Percentiles rank a stretch among this genome's conserved stretches.
These are phyloP conservation scores for Eutypa lata DNA, from an alignment of 2,329 filamentous ascomycete species.

Conservation along the genomic window DNA sequence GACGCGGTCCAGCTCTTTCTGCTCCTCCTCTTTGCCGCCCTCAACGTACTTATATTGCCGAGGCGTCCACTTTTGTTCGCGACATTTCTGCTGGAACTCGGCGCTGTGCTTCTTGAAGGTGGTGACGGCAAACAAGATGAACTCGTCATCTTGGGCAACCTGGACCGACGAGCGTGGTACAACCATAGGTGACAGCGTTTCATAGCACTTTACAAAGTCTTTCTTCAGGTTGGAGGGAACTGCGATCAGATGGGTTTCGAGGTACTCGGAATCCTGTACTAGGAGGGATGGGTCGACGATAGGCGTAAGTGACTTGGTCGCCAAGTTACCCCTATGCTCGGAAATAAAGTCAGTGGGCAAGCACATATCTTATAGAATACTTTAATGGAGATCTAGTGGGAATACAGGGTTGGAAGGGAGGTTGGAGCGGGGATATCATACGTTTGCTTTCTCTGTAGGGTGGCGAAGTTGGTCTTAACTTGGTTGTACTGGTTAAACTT, in stretches of 20 bases:
- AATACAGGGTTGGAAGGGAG: not conserved
- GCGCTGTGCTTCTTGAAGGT: slow-evolving; percentile 87
- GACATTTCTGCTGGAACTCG: slow-evolving; percentile 88
- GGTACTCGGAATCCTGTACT: slow-evolving; percentile 88
- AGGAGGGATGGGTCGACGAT: slow-evolving; percentile 79
- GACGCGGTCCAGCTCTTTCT: slow-evolving; percentile 78
- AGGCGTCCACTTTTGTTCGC: slow-evolving; percentile 92
- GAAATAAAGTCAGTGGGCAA: slow-evolving; percentile 8
- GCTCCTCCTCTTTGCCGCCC: slow-evolving; percentile 85
- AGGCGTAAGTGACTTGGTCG: slow-evolving; percentile 88
- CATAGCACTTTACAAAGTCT: slow-evolving; percentile 86
- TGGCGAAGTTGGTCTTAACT: slow-evolving; percentile 78
- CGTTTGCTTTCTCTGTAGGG: slow-evolving; percentile 85
- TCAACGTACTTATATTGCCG: slow-evolving; percentile 92
- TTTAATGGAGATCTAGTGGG: not conserved
- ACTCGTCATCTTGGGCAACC: slow-evolving; percentile 84
- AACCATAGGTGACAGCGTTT: slow-evolving; percentile 85
- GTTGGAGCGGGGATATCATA: slow-evolving; percentile 37
- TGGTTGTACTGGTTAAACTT: slow-evolving; percentile 95
- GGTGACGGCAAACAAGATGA: slow-evolving; percentile 81
- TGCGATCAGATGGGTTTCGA: slow-evolving; percentile 91
- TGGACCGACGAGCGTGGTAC: slow-evolving; percentile 83
- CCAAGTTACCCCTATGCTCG: slow-evolving; percentile 72
- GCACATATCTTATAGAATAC: not conserved
- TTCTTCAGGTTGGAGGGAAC: slow-evolving; percentile 78